phyloP scores from a whole-genome alignment of 2,329 filamentous ascomycete genomes.

The Aspergillus sp. region DNA sequence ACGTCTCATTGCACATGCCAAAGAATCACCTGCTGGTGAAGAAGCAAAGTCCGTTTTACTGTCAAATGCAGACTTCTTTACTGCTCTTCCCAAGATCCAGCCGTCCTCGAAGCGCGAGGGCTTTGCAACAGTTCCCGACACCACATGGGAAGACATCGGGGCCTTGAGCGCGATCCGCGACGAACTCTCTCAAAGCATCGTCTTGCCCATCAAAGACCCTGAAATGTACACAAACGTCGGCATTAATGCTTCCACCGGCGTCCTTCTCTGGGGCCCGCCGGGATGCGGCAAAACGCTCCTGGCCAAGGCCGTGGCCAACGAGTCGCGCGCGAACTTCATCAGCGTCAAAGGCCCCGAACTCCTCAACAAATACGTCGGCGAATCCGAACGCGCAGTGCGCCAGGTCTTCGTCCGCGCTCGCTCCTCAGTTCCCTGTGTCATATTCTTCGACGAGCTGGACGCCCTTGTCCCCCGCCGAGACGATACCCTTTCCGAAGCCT shows the following conservation, averaged over 20 bases:
- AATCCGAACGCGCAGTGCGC: constrained; percentile 85
- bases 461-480: constrained; percentile 80
- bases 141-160: constrained; percentile 87
- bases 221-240: constrained; percentile 67
- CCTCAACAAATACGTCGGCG: constrained; percentile 94
- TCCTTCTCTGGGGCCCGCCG: constrained; percentile 91
- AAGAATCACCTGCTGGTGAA: constrained; percentile 41
- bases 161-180: constrained; percentile 70
- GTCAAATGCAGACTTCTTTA: constrained; percentile 60
- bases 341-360: constrained; percentile 93
- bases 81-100: constrained; percentile 64
- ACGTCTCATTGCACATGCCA: constrained; percentile 47
- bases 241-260: constrained; percentile 71
- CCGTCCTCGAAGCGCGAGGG: constrained; percentile 84
- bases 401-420: constrained; percentile 85
- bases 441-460: constrained; percentile 98
- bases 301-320: constrained; percentile 91
- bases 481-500: constrained; percentile 68
- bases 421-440: constrained; percentile 78
- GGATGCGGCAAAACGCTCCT: constrained; percentile 95
- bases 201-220: constrained; percentile 78
- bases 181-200: constrained; percentile 75
- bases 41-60: constrained; percentile 50
- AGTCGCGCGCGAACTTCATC: constrained; percentile 95
- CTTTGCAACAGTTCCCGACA: constrained; percentile 86